Evolutionary conservation across 2,329 filamentous ascomycete species (phyloP), one percentile per base, ranked within the genome.

Genomic region (Colletotrichum zoysiae): DNA sequence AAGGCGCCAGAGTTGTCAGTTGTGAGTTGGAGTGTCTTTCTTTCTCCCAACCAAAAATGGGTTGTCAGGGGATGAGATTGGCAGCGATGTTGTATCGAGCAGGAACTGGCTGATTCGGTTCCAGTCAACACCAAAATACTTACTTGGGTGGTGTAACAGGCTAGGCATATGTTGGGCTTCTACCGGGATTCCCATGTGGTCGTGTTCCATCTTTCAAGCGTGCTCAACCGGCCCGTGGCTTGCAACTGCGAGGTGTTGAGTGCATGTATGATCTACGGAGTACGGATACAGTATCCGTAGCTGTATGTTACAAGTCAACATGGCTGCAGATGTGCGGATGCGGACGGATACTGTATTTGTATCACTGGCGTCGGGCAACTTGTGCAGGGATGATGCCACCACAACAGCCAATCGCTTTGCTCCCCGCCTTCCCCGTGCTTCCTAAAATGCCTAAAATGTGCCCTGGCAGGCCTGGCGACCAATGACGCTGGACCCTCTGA

Each of bases 391-490:
- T 46, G n/a, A 67, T 33, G 40, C 23, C 35, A n/a, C 50, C 14
- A 18, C n/a, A 38, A 6, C 50, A 30, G 35, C 64, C 68, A 71
- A 62, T 71, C 48, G 26, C 48, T 3, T 16, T 23, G 8, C 26
- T 38, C 26, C 35, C 42, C 57, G 56, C n/a, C 33, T 67, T 70
- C 67, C 57, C 63, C 67, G 57, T 56, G 56, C 56, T 35, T 23
- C 57, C 64, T 23, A 38, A 51, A 62, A 11, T 42, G 56, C 57
- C 64, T 23, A 38, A 51, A 62, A 11, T 42, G 56, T 18, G 42
- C 67, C 48, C 63, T 53, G 58, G 53, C 51, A 58, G 65, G 51
- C 38, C 64, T 40, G 51, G 14, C 51, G 42, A n/a, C 68, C 69
- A 71, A 71, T 63, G 51, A 68, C 50, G 48, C 48, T 57, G 16